Evolutionary conservation across 352 stramenopile genomes (phyloP).

Genomic region (Pythium aristosporum): DNA sequence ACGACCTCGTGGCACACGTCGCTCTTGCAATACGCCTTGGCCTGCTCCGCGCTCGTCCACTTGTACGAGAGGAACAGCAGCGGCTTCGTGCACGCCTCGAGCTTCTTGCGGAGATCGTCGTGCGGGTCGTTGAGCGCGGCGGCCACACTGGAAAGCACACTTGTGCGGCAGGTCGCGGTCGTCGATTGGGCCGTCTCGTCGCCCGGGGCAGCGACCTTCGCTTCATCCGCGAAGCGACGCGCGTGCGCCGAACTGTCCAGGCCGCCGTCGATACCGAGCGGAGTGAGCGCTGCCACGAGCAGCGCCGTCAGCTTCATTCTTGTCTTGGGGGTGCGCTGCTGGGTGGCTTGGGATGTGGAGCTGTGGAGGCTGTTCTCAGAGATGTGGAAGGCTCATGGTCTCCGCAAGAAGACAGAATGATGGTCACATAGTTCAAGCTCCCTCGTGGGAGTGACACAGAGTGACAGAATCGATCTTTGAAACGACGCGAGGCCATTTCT

Average conservation of each 20-base stretch:
- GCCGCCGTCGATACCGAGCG: neutral
- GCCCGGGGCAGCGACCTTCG: neutral
- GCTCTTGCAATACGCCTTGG: slow-evolving; percentile 42
- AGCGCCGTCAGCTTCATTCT: neutral
- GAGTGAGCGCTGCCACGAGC: neutral
- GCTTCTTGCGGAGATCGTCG: slow-evolving; percentile 15
- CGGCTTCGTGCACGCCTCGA: slow-evolving; percentile 29
- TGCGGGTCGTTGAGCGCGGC: slow-evolving; percentile 5
- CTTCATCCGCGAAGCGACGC: neutral
- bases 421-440: slow-evolving; percentile 5
- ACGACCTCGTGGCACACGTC: slow-evolving; percentile 33
- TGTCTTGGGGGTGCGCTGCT: neutral
- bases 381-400: neutral
- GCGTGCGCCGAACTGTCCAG: neutral
- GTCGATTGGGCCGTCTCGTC: neutral
- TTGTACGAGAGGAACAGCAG: slow-evolving; percentile 40
- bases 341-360: neutral
- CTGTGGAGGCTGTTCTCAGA: slow-evolving; percentile 4
- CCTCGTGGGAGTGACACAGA: slow-evolving; percentile 17
- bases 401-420: neutral
- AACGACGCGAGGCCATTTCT: neutral
- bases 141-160: neutral
- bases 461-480: slow-evolving; percentile 13
- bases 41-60: slow-evolving; percentile 30
- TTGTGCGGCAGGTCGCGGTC: slow-evolving; percentile 3